These are phyloP conservation scores for Aspergillus aculeatus DNA, from an alignment of 2,329 filamentous ascomycete genomes.

Conservation along the genomic window DNA sequence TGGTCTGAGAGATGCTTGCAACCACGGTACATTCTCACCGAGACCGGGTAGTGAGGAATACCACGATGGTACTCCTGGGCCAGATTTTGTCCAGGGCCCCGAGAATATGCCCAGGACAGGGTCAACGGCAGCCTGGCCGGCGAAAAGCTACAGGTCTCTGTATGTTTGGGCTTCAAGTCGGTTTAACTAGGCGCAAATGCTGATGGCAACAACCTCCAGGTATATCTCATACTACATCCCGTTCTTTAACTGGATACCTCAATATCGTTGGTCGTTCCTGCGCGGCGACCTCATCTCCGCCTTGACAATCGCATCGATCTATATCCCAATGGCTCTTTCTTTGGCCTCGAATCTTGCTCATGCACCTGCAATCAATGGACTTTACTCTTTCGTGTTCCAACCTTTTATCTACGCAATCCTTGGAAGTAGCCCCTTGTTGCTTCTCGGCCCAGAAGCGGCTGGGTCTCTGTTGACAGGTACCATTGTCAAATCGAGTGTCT, in stretches of 20 bases:
- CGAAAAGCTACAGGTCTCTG: slow-evolving; percentile 73
- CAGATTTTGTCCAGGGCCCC: slow-evolving; percentile 51
- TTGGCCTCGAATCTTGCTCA: slow-evolving; percentile 90
- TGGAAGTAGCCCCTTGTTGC: slow-evolving; percentile 87
- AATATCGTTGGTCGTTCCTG: slow-evolving; percentile 80
- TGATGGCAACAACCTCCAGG: slow-evolving; percentile 46
- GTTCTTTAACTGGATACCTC: slow-evolving; percentile 82
- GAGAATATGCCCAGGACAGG: slow-evolving; percentile 69
- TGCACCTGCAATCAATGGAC: slow-evolving; percentile 85
- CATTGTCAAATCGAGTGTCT: slow-evolving; percentile 76
- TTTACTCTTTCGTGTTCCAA: slow-evolving; percentile 92
- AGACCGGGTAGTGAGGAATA: slow-evolving; percentile 57
- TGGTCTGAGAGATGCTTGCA: slow-evolving; percentile 50
- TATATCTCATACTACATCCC: slow-evolving; percentile 94
- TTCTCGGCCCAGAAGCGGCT: slow-evolving; percentile 91
- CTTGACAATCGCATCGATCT: slow-evolving; percentile 96
- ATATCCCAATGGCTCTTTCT: slow-evolving; percentile 94
- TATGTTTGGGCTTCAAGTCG: slow-evolving; percentile 43
- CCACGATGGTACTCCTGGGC: slow-evolving; percentile 31
- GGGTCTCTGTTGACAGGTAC: slow-evolving; percentile 87
- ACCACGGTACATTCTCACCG: slow-evolving; percentile 76
- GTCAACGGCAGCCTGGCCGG: slow-evolving; percentile 69
- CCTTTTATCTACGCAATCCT: slow-evolving; percentile 88
- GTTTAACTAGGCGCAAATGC: background rate
- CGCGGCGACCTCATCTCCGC: slow-evolving; percentile 85